Evolutionary conservation across 805 yeast genomes (phyloP), one percentile per base, ranked within the genome.

Genomic region (Candida qinlingensis): DNA sequence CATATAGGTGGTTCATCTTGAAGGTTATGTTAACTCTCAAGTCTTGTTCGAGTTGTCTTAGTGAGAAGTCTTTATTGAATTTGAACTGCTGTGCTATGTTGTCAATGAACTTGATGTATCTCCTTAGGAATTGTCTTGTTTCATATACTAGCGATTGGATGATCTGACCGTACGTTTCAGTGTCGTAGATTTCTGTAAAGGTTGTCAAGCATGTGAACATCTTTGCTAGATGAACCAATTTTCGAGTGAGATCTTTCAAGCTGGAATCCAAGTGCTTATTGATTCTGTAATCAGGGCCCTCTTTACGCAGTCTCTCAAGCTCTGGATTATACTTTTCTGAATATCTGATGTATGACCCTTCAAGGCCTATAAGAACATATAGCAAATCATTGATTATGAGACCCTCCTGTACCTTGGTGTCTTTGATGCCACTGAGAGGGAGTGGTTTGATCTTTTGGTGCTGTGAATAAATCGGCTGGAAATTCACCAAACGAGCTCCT

Each of bases 281-380:
- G 28, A 89, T 76, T 52, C 80, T 75, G 64, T 76, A 90, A 50
- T 85, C 92, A 1, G 96, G 95, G 0, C 95, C 96, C 11, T 62
- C 63, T 4, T 84, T 65, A 40, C 76, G 63, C 34, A 74, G 70
- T 11, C 66, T 69, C 8, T 63, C 67, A 9, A 54, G 37, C 13
- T 46, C 41, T 0, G 82, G 81, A 56, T 80, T 78, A 59, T 78
- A 87, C 25, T 73, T 70, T 39, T 80, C 85, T 33, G 83, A 75
- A 60, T 76, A 88, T 40, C 90, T 70, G 35, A 92, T 79, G 59
- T 85, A 88, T 25, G 73, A 72, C 0, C 97, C 97, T 63, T 90
- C 96, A 29, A 75, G 65, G 0, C 95, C 95, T 33, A 81, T 56
- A 11, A 94, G 62, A 1, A 87, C 83, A 56, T 75, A 76, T 25